These are phyloP conservation scores for Trichosporon sp. DNA, from an alignment of 1,284 basidiomycete genomes.

Conservation along the genomic window DNA sequence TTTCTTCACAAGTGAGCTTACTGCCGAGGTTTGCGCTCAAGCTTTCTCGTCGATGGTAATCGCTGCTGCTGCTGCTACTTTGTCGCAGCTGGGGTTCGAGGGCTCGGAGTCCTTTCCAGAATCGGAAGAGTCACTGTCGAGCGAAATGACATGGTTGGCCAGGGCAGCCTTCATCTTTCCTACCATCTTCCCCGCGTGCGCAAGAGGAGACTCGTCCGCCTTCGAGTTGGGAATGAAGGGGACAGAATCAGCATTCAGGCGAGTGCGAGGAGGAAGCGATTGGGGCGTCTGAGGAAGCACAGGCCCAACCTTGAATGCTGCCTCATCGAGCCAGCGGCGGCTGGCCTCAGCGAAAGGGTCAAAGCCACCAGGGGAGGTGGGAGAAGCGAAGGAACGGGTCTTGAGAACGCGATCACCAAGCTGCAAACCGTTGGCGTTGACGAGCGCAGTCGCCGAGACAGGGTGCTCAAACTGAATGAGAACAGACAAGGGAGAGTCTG, in stretches of 20 bases:
- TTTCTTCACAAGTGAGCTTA: not conserved
- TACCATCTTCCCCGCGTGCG: not conserved
- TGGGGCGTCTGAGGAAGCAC: not conserved
- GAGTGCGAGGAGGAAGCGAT: constrained; percentile 3
- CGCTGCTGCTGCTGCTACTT: too few species aligned
- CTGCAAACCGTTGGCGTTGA: constrained; percentile 29
- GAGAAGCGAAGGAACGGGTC: not conserved
- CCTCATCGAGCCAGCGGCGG: not conserved
- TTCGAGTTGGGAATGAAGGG: constrained; percentile 23
- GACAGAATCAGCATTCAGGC: constrained; percentile 23
- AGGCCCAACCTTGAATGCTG: not conserved
- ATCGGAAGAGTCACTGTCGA: constrained; percentile 1
- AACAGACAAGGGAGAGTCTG: constrained; percentile 20
- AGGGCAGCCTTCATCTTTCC: not conserved
- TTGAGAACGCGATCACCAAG: constrained; percentile 24
- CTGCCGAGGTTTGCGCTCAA: not conserved
- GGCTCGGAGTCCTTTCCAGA: not conserved
- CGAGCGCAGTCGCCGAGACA: constrained; percentile 27
- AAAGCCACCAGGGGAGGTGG: constrained; percentile 2
- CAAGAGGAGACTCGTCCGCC: not conserved
- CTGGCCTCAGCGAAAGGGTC: constrained; percentile 13
- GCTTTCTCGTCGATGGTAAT: not conserved
- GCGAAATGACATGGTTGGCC: not conserved
- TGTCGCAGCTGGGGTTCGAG: not conserved
- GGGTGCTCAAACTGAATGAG: constrained; percentile 36